These are phyloP conservation scores for Hypomontagnella monticulosa DNA, from an alignment of 495 filamentous ascomycete species.

Conservation along the genomic window DNA sequence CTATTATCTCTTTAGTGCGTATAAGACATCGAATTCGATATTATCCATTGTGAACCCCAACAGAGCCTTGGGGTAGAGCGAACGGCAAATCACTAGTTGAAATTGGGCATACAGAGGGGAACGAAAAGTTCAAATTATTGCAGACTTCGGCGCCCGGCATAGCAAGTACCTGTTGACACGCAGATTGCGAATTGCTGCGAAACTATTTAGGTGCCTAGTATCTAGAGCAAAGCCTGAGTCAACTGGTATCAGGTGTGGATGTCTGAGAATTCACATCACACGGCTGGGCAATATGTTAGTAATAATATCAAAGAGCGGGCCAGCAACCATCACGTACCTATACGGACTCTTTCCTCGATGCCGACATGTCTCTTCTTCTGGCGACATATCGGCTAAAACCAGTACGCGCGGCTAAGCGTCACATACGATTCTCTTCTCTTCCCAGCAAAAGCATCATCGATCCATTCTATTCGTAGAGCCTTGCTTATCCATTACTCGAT, in stretches of 20 bases:
- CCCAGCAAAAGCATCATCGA: neutral
- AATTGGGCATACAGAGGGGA: too few relatives aligned
- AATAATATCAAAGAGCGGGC: neutral
- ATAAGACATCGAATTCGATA: too few relatives aligned
- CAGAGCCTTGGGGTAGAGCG: too few relatives aligned
- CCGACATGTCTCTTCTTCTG: constrained; percentile 50
- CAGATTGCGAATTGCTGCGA: too few relatives aligned
- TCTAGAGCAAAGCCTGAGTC: too few relatives aligned
- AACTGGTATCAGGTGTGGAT: neutral
- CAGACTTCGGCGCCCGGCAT: too few relatives aligned
- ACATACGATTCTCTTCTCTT: neutral
- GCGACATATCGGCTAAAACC: constrained; percentile 52
- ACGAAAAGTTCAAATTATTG: too few relatives aligned
- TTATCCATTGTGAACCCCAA: too few relatives aligned
- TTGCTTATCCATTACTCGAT: constrained; percentile 32
- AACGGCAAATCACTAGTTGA: too few relatives aligned
- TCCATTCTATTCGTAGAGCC: neutral
- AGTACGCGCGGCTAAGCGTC: constrained; percentile 18
- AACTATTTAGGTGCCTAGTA: too few relatives aligned
- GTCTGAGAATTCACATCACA: constrained; percentile 1
- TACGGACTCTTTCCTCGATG: constrained; percentile 31
- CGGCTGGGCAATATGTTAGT: constrained; percentile 18
- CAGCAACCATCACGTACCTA: constrained; percentile 37
- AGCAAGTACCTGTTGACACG: too few relatives aligned
- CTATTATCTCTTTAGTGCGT: too few relatives aligned